Evolutionary conservation across 2,329 filamentous ascomycete species (phyloP), one percentile per base, ranked within the genome.

Genomic region (Fusarium sp.): DNA sequence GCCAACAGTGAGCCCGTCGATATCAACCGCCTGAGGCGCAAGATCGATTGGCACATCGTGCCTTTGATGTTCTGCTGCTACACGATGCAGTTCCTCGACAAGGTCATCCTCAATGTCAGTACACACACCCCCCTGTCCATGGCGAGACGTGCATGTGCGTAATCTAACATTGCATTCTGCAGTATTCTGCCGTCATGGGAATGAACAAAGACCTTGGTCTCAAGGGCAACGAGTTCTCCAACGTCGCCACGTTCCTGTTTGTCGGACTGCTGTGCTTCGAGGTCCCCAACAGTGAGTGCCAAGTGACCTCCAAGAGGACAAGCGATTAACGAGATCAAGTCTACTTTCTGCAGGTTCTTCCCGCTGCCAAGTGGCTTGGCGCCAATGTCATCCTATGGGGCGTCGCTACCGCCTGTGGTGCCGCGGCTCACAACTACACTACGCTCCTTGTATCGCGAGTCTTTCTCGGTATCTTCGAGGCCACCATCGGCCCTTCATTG

Each of bases 121-220:
- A 29, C 14, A 18, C 45, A 36, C 31, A 45, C 31, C 35, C 10
- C 16, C 33, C 20, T 25, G 42, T 42, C 59, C 45, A 65, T 69
- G 31, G 45, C 38, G 56, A 35, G 38, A 47, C 45, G 22, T 29
- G 18, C 20, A n/a, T 20, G n/a, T 25, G 10, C 31, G 31, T 13
- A 31, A 56, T 40, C 42, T 73, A 27, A 66, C 66, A 59, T 25
- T 36, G n/a, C 29, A 40, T 22, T 38, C 9, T 36, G 8, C 79
- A 91, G 87, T 93, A 93, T 77, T 90, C 90, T 20, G 89, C 88
- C 68, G 90, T 93, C 61, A 93, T 93, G 91, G 90, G 90, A 4
- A 79, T 93, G 9, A 83, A 81, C 25, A 80, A 85, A 60, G 89
- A 91, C 66, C 84, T 84, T 31, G 82, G 86, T 0, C 84, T 93